Base-by-base conservation (phyloP, 2,329 filamentous ascomycete genomes). In the Paracoccidioides brasiliensis region DNA sequence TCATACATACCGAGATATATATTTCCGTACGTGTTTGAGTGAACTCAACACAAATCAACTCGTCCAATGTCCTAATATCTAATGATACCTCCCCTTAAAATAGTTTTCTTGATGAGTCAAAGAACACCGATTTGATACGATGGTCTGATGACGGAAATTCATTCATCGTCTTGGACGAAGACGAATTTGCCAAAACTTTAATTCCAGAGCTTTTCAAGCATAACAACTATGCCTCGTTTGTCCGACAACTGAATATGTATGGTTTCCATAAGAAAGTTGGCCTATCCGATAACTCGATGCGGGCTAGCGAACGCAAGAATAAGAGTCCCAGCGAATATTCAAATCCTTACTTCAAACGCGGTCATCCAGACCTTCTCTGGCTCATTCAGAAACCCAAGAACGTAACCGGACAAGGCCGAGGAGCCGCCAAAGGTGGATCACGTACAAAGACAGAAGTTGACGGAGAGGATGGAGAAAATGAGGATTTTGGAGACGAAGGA, bases 261-360 rank as follows among this genome's bases (percentile, higher is more conserved):
- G 79, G 80, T 2, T 82, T 82, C 57, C 80, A 82, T 64, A 82
- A 82, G 65, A 85, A 88, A 44, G 88, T 93, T 3, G 88, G 88
- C 3, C 78, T 98, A 15, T 95, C 90, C 3, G 93, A 98, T 71
- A 96, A 96, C 67, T 96, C 90, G 0, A 94, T 98, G 86, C 87
- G 93, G 62, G 90, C 94, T 5, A 96, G 90, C 67, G 93, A 97
- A 73, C 85, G 90, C 59, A 95, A 96, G 70, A 91, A 91, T 68
- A 98, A 98, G 74, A 95, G 90, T 57, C 93, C 93, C 0, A 97
- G 90, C 78, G 93, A 97, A 76, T 98, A 98, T 70, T 90, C 88
- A 63, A 96, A 98, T 69, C 89, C 89, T 8, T 98, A 90, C 73
- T 98, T 98, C 73, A 88, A 90, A 63, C 86, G 90, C 48, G 91